Percentiles rank a stretch among this genome's conserved stretches.
Evolutionary conservation across 805 yeast species (phyloP).

Genomic region (Metschnikowia matae): DNA sequence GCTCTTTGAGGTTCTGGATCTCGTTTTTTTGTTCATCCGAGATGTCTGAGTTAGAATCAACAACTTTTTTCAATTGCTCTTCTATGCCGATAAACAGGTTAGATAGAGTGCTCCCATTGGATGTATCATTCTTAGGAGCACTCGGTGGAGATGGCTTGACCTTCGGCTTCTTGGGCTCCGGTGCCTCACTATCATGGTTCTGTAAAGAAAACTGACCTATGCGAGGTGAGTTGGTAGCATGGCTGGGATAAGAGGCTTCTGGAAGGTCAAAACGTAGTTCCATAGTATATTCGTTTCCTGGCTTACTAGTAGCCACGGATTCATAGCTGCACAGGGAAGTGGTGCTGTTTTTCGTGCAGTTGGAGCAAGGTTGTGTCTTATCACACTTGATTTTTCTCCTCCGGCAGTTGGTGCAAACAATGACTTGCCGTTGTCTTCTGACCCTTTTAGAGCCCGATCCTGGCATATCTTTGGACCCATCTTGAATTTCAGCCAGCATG

Average conservation of each 20-base stretch:
- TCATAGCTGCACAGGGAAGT: slow-evolving; percentile 21
- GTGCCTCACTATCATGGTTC: neutral
- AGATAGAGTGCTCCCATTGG: neutral
- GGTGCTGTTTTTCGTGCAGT: slow-evolving; percentile 21
- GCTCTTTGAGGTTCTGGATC: slow-evolving; percentile 15
- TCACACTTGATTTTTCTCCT: slow-evolving; percentile 33
- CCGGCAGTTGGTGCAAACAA: slow-evolving; percentile 31
- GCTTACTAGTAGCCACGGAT: slow-evolving; percentile 4
- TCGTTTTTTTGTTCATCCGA: slow-evolving; percentile 10
- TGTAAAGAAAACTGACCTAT: slow-evolving; percentile 2
- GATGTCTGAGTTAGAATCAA: neutral
- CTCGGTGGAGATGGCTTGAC: neutral
- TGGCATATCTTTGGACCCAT: neutral
- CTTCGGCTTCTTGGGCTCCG: neutral
- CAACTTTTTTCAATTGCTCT: neutral
- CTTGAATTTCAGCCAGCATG: neutral
- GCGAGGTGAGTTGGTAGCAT: neutral
- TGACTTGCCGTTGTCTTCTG: slow-evolving; percentile 22
- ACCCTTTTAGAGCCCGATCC: slow-evolving; percentile 3
- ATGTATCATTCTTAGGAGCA: neutral
- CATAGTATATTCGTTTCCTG: slow-evolving; percentile 10
- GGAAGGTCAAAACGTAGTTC: slow-evolving; percentile 9
- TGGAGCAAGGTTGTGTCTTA: slow-evolving; percentile 24
- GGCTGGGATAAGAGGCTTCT: neutral
- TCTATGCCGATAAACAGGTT: slow-evolving; percentile 1